A percentile compares a stretch with the other conserved stretches of the same genome.
Evolutionary conservation across 2,329 filamentous ascomycete species (phyloP).

Genomic region (Chaetoscypha palmicola): DNA sequence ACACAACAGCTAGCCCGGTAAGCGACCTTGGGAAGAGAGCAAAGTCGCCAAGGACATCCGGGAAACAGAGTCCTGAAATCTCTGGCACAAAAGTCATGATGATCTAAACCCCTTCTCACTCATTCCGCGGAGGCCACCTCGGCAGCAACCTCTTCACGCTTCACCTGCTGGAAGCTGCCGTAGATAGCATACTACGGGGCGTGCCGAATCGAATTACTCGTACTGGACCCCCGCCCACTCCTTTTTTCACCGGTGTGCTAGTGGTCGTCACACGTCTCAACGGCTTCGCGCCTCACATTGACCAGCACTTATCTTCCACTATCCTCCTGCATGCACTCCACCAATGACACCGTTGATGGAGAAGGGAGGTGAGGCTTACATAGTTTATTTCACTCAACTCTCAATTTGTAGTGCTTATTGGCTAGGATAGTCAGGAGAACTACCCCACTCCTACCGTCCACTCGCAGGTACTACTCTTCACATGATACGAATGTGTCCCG

Average conservation of each 20-base stretch:
- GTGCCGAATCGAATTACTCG: not conserved
- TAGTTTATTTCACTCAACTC: slow-evolving; percentile 12
- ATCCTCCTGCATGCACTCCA: slow-evolving; percentile 5
- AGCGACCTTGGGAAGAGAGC: too few species aligned
- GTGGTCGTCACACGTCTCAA: too few species aligned
- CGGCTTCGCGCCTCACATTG: slow-evolving; percentile 4
- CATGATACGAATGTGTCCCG: not conserved
- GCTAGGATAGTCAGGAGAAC: slow-evolving; percentile 7
- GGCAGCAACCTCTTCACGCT: not conserved
- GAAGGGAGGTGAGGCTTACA: slow-evolving; percentile 20
- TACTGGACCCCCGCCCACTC: not conserved
- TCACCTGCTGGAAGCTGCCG: too few species aligned
- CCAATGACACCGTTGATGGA: slow-evolving; percentile 5
- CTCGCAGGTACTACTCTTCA: slow-evolving; percentile 19
- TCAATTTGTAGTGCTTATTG: slow-evolving; percentile 15
- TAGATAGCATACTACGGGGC: not conserved
- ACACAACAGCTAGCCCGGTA: too few species aligned
- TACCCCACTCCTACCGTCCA: slow-evolving; percentile 8
- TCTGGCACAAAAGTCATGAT: too few species aligned
- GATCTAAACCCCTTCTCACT: too few species aligned
- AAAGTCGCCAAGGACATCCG: too few species aligned
- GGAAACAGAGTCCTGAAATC: too few species aligned
- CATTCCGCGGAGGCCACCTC: too few species aligned
- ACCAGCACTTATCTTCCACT: slow-evolving; percentile 6
- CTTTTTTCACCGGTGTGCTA: too few species aligned